Base-by-base conservation (phyloP, 169 alveolate species). In the Neospora caninum region DNA sequence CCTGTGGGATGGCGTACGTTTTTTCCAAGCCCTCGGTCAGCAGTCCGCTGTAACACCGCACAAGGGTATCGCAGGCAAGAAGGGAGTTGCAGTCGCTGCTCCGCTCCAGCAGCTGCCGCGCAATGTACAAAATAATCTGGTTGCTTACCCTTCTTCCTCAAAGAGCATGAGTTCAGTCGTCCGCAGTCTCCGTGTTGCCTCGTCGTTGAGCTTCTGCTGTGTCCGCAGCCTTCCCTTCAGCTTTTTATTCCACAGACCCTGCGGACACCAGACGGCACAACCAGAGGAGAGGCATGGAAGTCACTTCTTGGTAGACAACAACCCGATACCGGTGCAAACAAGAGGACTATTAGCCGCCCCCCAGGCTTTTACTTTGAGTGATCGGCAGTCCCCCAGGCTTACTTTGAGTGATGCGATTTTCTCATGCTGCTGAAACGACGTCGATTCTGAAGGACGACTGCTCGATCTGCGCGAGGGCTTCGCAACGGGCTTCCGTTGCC, bases 21-120 rank as follows among this genome's bases (percentile, higher is more conserved):
- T 95, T 95, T 39, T 96, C 97, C n/a, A 96, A 45, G 22, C 97
- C 97, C 92, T 96, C 97, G 25, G 97, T 89, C 54, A 93, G 96
- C n/a, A 95, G 67, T 42, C 67, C 89, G 31, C 89, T 82, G 69
- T 18, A 43, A 25, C 7, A 0, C 27, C 41, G 31, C 69, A 34
- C 89, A 43, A 10, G 89, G 41, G 70, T 27, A 41, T 49, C 38
- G 67, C n/a, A 78, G 36, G 78, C 78, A 54, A n/a, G 73, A 39
- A 83, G 67, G 18, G 91, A 9, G 91, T 39, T 41, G 91, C 58
- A 42, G 69, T 38, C 70, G 91, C 41, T 29, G 9, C 53, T 80
- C 88, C 29, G 88, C 58, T 29, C 20, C 58, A 27, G 13, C 49
- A 16, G 13, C 31, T 36, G n/a, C 13, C 22, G n/a, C 13, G 36